Conservation (phyloP, 75 land plant genomes). For the Azolla pinnata region DNA sequence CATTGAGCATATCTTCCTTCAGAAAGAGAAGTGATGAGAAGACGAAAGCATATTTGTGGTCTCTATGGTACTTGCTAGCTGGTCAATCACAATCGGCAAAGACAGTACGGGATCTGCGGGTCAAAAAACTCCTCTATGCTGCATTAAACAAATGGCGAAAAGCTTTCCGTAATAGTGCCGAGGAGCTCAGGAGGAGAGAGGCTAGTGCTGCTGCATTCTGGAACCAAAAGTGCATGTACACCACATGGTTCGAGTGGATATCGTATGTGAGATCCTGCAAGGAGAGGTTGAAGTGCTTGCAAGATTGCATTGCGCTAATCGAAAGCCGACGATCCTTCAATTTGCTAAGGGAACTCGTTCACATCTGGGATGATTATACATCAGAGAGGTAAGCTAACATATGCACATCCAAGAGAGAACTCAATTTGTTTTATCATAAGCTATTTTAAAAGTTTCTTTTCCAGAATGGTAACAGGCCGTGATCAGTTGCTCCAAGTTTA, state of each 20-base stretch:
- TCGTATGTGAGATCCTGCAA: not conserved
- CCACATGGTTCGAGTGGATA: slow-evolving; percentile 7
- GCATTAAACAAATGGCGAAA: not conserved
- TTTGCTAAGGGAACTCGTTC: not conserved
- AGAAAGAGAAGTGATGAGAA: not conserved
- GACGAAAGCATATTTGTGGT: not conserved
- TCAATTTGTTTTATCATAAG: too few species aligned
- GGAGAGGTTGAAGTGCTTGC: slow-evolving; percentile 2
- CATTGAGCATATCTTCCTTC: not conserved
- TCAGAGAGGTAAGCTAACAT: slow-evolving; percentile 8
- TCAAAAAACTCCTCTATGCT: not conserved
- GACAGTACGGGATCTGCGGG: not conserved
- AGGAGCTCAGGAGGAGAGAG: not conserved
- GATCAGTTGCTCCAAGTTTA: too few species aligned
- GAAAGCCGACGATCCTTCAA: slow-evolving; percentile 1
- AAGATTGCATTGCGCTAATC: slow-evolving; percentile 8
- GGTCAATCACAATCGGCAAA: not conserved
- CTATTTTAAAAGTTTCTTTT: too few species aligned
- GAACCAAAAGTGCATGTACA: not conserved
- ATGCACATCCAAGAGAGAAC: too few species aligned
- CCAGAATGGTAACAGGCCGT: too few species aligned
- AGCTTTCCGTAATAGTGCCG: not conserved
- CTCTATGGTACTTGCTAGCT: not conserved
- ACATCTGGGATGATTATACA: slow-evolving; percentile 11
- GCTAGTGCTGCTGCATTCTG: slow-evolving; percentile 6